phyloP scores from a whole-genome alignment of 768 basidiomycete genomes.

The Pleurotus giganteus region DNA sequence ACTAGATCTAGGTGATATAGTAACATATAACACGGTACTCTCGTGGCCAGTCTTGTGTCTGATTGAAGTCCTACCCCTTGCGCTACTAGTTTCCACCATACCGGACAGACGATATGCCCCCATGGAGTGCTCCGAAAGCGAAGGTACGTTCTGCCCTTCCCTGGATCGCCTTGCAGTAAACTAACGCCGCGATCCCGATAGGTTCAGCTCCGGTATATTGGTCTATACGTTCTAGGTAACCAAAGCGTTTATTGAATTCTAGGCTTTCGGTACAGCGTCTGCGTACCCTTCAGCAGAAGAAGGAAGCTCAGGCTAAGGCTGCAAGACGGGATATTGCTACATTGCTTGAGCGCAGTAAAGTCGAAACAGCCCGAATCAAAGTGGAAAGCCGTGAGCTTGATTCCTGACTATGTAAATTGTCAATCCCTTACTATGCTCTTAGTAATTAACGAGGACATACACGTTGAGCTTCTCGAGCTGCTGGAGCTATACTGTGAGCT shows the following conservation, averaged over 20 bases:
- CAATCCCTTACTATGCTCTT: slow-evolving; percentile 6
- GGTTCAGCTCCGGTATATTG: slow-evolving; percentile 43
- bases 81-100: not conserved
- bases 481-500: slow-evolving; percentile 94
- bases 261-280: slow-evolving; percentile 86
- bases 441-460: slow-evolving; percentile 86
- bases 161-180: not conserved
- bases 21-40: no score
- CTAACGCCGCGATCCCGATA: slow-evolving; percentile 16
- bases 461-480: slow-evolving; percentile 86
- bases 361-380: slow-evolving; percentile 84
- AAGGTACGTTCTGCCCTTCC: slow-evolving; percentile 35
- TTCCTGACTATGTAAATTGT: slow-evolving; percentile 21
- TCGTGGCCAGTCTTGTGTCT: not conserved
- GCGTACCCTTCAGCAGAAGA: slow-evolving; percentile 89
- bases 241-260: slow-evolving; percentile 8
- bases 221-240: not conserved
- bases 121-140: slow-evolving; percentile 64
- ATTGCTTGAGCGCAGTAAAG: slow-evolving; percentile 73
- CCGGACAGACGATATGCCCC: slow-evolving; percentile 36
- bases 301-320: slow-evolving; percentile 72
- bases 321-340: slow-evolving; percentile 80
- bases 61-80: not conserved
- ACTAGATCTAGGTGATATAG: no score
- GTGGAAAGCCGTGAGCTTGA: slow-evolving; percentile 71